These are phyloP conservation scores for Plantago elongata DNA, from an alignment of 257 asterid genomes.

Conservation along the genomic window DNA sequence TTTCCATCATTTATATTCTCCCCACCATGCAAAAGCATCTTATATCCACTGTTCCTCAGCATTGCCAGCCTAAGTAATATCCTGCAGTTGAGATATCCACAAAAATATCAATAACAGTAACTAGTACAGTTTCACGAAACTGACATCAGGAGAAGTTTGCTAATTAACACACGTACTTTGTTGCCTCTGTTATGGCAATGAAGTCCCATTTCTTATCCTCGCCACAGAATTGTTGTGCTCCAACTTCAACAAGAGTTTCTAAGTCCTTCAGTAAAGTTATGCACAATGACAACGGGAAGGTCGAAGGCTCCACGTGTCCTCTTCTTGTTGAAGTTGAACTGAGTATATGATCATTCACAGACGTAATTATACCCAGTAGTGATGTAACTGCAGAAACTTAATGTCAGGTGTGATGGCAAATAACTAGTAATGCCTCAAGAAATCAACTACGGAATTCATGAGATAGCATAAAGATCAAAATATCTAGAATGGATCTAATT, in stretches of 20 bases:
- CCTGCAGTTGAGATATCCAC: conserved; percentile 43
- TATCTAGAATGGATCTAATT: neutral
- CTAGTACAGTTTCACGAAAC: neutral
- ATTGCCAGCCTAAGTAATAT: conserved; percentile 66
- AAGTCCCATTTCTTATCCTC: conserved; percentile 89
- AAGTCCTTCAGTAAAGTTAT: conserved; percentile 87
- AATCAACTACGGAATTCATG: neutral
- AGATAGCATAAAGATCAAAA: neutral
- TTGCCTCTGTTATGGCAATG: conserved; percentile 70
- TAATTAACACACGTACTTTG: conserved; percentile 45
- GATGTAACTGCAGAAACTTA: conserved; percentile 67
- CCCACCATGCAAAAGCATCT: conserved; percentile 94
- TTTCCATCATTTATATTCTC: conserved; percentile 48
- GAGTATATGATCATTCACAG: conserved; percentile 80
- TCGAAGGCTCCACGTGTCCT: conserved; percentile 45
- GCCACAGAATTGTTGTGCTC: conserved; percentile 72
- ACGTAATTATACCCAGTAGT: conserved; percentile 65
- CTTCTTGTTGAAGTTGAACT: conserved; percentile 44
- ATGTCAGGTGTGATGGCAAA: conserved; percentile 5
- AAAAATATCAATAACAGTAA: conserved; percentile 1
- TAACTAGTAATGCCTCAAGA: conserved; percentile 11
- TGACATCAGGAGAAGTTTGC: neutral
- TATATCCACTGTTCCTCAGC: conserved; percentile 63
- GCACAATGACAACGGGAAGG: conserved; percentile 74
- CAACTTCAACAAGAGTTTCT: conserved; percentile 95